phyloP scores from a whole-genome alignment of 1,284 basidiomycete species.

The Moesziomyces antarcticus region DNA sequence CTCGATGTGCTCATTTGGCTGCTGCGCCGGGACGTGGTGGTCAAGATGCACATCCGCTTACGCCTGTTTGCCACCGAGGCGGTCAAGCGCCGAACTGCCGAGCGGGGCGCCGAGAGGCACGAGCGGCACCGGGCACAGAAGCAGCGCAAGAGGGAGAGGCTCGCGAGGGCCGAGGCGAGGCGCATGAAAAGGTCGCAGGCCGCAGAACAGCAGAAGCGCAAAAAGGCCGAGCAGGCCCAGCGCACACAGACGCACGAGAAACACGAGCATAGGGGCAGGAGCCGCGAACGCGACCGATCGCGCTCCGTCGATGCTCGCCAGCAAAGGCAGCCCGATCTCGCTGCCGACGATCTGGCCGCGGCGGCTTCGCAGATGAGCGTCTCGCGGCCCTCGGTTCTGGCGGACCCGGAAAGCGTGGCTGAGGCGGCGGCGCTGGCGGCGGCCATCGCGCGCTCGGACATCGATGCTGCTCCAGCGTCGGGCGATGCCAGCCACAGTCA shows the following conservation, averaged over 20 bases:
- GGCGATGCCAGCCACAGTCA: constrained; percentile 1
- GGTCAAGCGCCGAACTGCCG: constrained; percentile 74
- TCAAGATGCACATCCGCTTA: constrained; percentile 85
- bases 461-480: constrained; percentile 1
- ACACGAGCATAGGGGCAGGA: constrained; percentile 31
- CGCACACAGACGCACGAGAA: constrained; percentile 2
- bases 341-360: background rate
- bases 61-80: constrained; percentile 82
- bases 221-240: constrained; percentile 13
- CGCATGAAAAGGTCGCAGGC: constrained; percentile 24
- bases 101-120: constrained; percentile 25
- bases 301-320: constrained; percentile 18
- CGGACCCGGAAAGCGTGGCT: constrained; percentile 23
- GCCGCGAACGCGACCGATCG: constrained; percentile 37
- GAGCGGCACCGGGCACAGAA: constrained; percentile 25
- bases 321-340: background rate
- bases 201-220: constrained; percentile 28
- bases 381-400: constrained; percentile 18
- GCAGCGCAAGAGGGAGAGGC: constrained; percentile 24
- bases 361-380: constrained; percentile 8
- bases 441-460: constrained; percentile 13
- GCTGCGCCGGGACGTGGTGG: constrained; percentile 83
- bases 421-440: constrained; percentile 22
- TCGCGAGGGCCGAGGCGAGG: constrained; percentile 24
- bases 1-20: constrained; percentile 91